A percentile compares a stretch with the other conserved stretches of the same genome.
These are phyloP conservation scores for Megacollybia platyphylla DNA, from an alignment of 1,284 basidiomycete species.

Conservation along the genomic window DNA sequence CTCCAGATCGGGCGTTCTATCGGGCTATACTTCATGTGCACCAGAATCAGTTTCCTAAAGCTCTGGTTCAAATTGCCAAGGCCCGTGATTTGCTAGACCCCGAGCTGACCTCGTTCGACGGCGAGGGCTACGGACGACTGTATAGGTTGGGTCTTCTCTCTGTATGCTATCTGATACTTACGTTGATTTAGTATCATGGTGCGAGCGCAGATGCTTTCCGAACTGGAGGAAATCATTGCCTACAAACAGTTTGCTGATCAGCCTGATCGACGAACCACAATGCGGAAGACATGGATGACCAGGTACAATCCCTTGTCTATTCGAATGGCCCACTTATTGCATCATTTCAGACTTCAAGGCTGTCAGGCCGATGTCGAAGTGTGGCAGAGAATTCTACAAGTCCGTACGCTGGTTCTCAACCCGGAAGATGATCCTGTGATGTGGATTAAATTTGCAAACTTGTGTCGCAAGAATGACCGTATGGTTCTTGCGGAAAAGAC, in stretches of 20 bases:
- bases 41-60: constrained; percentile 90
- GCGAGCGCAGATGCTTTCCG: constrained; percentile 96
- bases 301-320: constrained; percentile 33
- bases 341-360: constrained; percentile 67
- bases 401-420: constrained; percentile 86
- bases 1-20: constrained; percentile 93
- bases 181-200: constrained; percentile 69
- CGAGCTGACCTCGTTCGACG: constrained; percentile 86
- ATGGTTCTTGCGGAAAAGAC: constrained; percentile 87
- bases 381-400: constrained; percentile 98
- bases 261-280: constrained; percentile 77
- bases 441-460: constrained; percentile 70
- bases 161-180: constrained; percentile 1
- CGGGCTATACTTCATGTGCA: constrained; percentile 93
- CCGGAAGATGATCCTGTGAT: constrained; percentile 93
- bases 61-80: constrained; percentile 82
- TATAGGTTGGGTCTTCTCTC: constrained; percentile 64
- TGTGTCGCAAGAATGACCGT: constrained; percentile 78
- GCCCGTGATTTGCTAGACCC: constrained; percentile 92
- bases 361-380: constrained; percentile 98
- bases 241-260: constrained; percentile 95
- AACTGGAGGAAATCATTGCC: constrained; percentile 94
- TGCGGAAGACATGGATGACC: constrained; percentile 93
- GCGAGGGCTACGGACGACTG: constrained; percentile 92
- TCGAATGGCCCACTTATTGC: background rate